Base-by-base conservation (phyloP, 2,329 filamentous ascomycete species). In the Xenoacremonium recifei region DNA sequence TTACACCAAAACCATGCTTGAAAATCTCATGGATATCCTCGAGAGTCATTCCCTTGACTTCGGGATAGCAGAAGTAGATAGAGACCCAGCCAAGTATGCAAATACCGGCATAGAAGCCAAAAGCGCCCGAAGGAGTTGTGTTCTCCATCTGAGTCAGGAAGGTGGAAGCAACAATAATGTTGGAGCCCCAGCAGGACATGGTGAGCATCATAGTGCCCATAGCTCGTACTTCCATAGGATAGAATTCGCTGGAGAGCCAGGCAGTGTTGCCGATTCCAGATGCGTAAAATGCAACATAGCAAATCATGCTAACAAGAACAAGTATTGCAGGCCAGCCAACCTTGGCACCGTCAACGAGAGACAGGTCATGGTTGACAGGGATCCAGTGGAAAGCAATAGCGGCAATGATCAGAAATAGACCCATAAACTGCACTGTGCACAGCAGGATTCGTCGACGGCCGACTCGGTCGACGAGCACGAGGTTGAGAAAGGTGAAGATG, bases 11-110 rank as follows among this genome's bases (percentile, higher is more conserved):
- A 0, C 70, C 70, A 34, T 73, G 63, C 32, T 66, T 54, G 49
- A 78, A 79, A 5, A 77, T 65, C 37, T 73, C 69, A 21, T 71
- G 62, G n/a, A 78, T 68, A 35, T 74, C 72, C 51, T 80, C 77
- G 3, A 79, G 60, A 15, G 74, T 70, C 66, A 79, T 71, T 10
- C 75, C 74, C 49, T 76, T 75, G 2, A 76, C 73, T 47, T 79
- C 73, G 1, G 75, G 75, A 49, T 76, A 79, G 49, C 62, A 75
- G 59, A 76, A 70, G 39, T 69, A 65, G 18, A 77, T 65, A 41
- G 45, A 57, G 4, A 44, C 43, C 45, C 49, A 70, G 63, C 72
- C 72, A 27, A 72, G 49, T 41, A 71, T 64, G 48, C 71, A 76
- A 25, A 77, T 71, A 0, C 61, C 70, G 1, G 72, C 69, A 41